phyloP scores from a whole-genome alignment of 371 early-diverging fungal species.

The Mycotypha africana region DNA sequence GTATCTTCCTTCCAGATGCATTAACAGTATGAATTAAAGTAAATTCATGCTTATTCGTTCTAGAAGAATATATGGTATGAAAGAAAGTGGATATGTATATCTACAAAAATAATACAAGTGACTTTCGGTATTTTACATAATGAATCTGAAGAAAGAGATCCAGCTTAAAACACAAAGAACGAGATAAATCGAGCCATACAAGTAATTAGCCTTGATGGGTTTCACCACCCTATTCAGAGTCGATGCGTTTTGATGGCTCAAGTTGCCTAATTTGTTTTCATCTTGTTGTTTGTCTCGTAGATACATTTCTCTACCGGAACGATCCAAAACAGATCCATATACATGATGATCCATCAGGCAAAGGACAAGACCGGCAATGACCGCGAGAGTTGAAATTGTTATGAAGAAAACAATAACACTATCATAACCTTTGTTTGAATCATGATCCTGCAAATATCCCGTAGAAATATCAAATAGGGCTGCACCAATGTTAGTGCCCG shows the following conservation, averaged over 20 bases:
- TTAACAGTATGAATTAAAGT: too few relatives aligned
- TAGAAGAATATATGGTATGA: too few relatives aligned
- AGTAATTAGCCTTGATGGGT: conserved; percentile 29
- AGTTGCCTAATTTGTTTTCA: conserved; percentile 13
- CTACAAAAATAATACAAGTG: too few relatives aligned
- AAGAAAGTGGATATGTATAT: too few relatives aligned
- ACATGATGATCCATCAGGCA: conserved; percentile 32
- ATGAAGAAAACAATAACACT: conserved; percentile 56
- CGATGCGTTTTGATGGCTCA: not conserved
- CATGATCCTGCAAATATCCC: conserved; percentile 58
- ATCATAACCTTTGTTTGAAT: conserved; percentile 41
- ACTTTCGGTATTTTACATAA: too few relatives aligned
- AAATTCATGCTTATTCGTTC: too few relatives aligned
- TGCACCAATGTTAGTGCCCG: conserved; percentile 58
- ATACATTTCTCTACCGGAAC: conserved; percentile 5
- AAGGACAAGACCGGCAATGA: conserved; percentile 33
- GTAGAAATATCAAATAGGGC: conserved; percentile 62
- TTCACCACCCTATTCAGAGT: not conserved
- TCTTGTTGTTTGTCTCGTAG: conserved; percentile 1
- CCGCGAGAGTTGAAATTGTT: conserved; percentile 33
- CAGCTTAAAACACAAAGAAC: conserved; percentile 32
- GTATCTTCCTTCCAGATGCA: too few relatives aligned
- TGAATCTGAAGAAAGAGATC: conserved; percentile 35
- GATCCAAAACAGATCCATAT: conserved; percentile 31
- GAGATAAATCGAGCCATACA: conserved; percentile 34